Evolutionary conservation across 1,139 yeast genomes (phyloP), one percentile per base, ranked within the genome.

Genomic region (Candida labiduridarum): DNA sequence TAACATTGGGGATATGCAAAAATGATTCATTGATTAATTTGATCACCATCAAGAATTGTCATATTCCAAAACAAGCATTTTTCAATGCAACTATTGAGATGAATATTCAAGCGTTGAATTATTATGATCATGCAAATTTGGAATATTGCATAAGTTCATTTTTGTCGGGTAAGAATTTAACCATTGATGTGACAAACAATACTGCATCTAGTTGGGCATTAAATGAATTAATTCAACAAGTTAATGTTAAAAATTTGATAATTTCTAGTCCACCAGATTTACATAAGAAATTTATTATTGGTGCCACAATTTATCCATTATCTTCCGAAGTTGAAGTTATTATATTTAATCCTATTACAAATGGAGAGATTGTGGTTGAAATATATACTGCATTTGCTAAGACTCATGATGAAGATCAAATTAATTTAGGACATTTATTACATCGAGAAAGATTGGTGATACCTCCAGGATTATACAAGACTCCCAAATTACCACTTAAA

Each of bases 241-340:
- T 67, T 16, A 40, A 43, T 16, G 29, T 46, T 15, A n/a, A 16
- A 12, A 34, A 44, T 33, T 18, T 31, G 16, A 40, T 25, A 2
- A 22, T 30, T 29, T 35, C 15, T 39, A 39, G 44, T 16, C 35
- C 40, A 35, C 19, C 44, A n/a, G 34, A 39, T 49, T 47, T 38
- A 57, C 59, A 18, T 25, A 46, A 46, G 16, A 46, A 39, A 52
- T 64, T 54, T 60, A 65, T 82, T 8, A 49, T 76, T 2, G 77
- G 72, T 7, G 71, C 82, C 1, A 76, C 77, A 0, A 75, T 83
- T 62, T 86, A 83, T 62, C 55, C 83, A 2, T 62, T 82, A 57
- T 68, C 76, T 1, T 78, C 84, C 0, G 82, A 80, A 48, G 72
- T 81, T 8, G 84, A 82, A 55, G 57, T 82, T 46, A 72, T 74